Evolutionary conservation across 768 basidiomycete species (phyloP).

Genomic region (Pluteus cervinus): DNA sequence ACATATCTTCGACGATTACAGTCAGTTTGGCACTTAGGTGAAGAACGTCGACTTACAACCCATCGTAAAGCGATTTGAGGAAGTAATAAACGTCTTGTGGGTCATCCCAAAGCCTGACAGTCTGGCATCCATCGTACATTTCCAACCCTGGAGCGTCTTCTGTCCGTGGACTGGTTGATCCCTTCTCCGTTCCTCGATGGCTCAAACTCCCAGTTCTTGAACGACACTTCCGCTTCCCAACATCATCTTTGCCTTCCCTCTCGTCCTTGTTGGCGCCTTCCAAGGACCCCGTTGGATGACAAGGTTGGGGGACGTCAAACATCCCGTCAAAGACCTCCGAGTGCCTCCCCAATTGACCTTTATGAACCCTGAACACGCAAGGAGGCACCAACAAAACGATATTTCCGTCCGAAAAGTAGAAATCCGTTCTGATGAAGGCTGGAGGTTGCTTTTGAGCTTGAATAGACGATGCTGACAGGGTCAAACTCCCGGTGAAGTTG

Average conservation of each 20-base stretch:
- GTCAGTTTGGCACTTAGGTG: slow-evolving; percentile 2
- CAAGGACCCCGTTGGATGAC: too few relatives aligned
- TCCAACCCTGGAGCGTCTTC: slow-evolving; percentile 22
- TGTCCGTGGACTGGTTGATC: slow-evolving; percentile 2
- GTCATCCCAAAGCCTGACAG: slow-evolving; percentile 57
- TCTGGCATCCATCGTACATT: slow-evolving; percentile 51
- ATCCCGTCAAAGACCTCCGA: slow-evolving; percentile 72
- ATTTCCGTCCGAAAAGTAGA: slow-evolving; percentile 75
- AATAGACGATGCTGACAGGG: too few relatives aligned
- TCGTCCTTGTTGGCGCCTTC: too few relatives aligned
- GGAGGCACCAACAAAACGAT: slow-evolving; percentile 52
- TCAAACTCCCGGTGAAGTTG: too few relatives aligned
- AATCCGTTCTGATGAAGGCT: slow-evolving; percentile 46
- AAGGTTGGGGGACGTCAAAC: slow-evolving; percentile 63
- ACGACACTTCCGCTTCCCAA: too few relatives aligned
- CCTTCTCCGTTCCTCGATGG: too few relatives aligned
- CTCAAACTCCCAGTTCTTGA: too few relatives aligned
- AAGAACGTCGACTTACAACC: slow-evolving; percentile 48
- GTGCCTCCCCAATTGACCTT: slow-evolving; percentile 67
- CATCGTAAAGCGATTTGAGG: slow-evolving; percentile 67
- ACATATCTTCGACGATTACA: slow-evolving; percentile 43
- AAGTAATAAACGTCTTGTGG: slow-evolving; percentile 66
- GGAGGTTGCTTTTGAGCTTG: too few relatives aligned
- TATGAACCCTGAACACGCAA: slow-evolving; percentile 68
- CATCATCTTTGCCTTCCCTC: too few relatives aligned